These are phyloP conservation scores for Phytopythium boreale DNA, from an alignment of 352 stramenopile species.

Conservation along the genomic window DNA sequence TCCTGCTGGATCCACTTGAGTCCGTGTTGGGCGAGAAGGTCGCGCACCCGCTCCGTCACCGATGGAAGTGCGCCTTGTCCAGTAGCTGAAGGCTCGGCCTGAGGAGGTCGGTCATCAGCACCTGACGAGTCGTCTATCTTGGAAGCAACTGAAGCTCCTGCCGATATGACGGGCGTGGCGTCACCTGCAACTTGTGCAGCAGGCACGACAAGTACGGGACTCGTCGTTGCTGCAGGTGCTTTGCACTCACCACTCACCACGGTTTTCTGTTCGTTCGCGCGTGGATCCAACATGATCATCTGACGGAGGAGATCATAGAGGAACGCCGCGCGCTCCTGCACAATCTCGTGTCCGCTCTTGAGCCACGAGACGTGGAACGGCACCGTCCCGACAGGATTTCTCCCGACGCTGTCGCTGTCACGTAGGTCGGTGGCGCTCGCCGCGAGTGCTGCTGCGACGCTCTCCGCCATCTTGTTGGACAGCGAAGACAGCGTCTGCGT, in stretches of 20 bases:
- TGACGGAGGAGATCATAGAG: slow-evolving; percentile 55
- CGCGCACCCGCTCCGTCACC: slow-evolving; percentile 15
- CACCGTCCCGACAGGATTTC: neutral
- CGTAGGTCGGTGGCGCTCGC: neutral
- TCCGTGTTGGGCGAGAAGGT: slow-evolving; percentile 31
- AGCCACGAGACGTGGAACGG: slow-evolving; percentile 60
- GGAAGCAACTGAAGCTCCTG: neutral
- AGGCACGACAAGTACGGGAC: too few relatives aligned
- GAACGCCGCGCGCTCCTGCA: slow-evolving; percentile 59
- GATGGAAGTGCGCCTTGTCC: neutral
- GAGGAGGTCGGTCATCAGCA: neutral
- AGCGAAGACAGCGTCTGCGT: neutral
- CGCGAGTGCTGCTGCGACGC: slow-evolving; percentile 10
- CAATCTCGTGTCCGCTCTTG: slow-evolving; percentile 68
- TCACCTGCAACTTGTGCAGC: neutral
- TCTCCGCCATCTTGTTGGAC: neutral
- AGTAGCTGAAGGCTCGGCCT: neutral
- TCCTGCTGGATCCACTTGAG: slow-evolving; percentile 81
- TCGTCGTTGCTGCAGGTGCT: neutral
- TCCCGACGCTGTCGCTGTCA: slow-evolving; percentile 5
- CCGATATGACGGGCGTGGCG: neutral
- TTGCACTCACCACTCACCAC: slow-evolving; percentile 4
- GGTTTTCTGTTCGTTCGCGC: neutral
- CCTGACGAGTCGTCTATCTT: neutral
- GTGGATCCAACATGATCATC: slow-evolving; percentile 15